Percentiles rank a stretch among this genome's conserved stretches.
Evolutionary conservation across 2,329 filamentous ascomycete genomes (phyloP).

Genomic region (Elsinoe australis): DNA sequence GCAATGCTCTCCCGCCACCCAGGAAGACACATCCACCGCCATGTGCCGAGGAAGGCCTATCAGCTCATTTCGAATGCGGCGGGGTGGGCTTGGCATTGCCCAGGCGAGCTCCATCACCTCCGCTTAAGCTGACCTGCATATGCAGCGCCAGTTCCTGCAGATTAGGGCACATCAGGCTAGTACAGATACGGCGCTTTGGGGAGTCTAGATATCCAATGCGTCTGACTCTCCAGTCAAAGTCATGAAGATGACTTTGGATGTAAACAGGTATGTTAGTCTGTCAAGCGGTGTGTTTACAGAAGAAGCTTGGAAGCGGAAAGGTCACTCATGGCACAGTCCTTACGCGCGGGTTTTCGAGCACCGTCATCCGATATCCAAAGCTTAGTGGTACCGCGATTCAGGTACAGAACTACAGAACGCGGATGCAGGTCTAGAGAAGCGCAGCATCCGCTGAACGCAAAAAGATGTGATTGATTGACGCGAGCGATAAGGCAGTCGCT

Average conservation of each 20-base stretch:
- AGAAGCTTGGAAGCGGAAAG: background rate
- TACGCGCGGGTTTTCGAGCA: too few relatives aligned
- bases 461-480: slow-evolving; percentile 1
- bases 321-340: background rate
- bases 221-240: too few relatives aligned
- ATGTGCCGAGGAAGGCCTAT: slow-evolving; percentile 13
- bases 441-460: background rate
- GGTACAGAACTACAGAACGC: background rate
- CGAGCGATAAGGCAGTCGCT: slow-evolving; percentile 7
- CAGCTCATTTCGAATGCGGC: background rate
- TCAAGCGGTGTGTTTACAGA: too few relatives aligned
- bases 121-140: background rate
- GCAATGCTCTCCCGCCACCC: background rate
- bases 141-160: background rate
- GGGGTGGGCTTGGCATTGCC: slow-evolving; percentile 4
- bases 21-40: background rate
- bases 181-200: too few relatives aligned
- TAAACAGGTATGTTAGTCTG: too few relatives aligned
- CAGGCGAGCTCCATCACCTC: background rate
- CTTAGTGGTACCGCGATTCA: slow-evolving; percentile 1
- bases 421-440: background rate
- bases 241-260: too few relatives aligned
- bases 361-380: too few relatives aligned
- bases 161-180: background rate
- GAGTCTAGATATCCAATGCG: too few relatives aligned